Evolutionary conservation across 1,284 basidiomycete genomes (phyloP).

Genomic region (Leccinum pachyderme): DNA sequence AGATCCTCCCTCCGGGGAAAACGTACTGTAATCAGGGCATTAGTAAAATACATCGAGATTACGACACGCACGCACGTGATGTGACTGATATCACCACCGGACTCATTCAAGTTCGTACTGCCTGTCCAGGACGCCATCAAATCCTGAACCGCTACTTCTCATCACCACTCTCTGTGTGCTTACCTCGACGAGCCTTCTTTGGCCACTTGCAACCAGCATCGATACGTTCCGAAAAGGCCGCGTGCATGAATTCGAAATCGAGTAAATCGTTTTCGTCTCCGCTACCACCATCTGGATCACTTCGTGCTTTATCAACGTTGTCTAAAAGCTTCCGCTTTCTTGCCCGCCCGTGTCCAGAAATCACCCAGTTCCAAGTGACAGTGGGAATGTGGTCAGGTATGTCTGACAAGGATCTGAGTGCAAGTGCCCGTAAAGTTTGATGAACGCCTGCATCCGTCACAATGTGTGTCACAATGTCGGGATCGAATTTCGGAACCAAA

Average conservation of each 20-base stretch:
- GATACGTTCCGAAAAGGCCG: constrained; percentile 47
- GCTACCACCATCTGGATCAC: background rate
- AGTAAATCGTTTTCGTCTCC: constrained; percentile 16
- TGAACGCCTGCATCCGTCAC: constrained; percentile 46
- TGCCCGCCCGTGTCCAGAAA: constrained; percentile 23
- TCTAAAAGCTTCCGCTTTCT: constrained; percentile 5
- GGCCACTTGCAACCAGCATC: constrained; percentile 39
- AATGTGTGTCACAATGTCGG: constrained; percentile 57
- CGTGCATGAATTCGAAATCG: constrained; percentile 43
- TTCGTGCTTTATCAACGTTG: background rate
- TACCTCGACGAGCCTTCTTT: background rate
- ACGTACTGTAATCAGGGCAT: constrained; percentile 30
- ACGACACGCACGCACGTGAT: constrained; percentile 37
- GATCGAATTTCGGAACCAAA: constrained; percentile 54
- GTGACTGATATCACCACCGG: constrained; percentile 34
- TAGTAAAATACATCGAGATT: background rate
- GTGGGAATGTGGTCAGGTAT: constrained; percentile 63
- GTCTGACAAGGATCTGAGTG: constrained; percentile 47
- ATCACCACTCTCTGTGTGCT: background rate
- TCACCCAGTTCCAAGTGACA: constrained; percentile 61
- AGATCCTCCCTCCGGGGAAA: constrained; percentile 28
- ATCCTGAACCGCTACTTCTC: background rate
- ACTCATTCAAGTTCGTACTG: constrained; percentile 1
- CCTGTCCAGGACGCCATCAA: background rate
- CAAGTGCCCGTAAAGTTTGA: constrained; percentile 39